Evolutionary conservation across 805 yeast species (phyloP).

Genomic region (Metschnikowia sp.): DNA sequence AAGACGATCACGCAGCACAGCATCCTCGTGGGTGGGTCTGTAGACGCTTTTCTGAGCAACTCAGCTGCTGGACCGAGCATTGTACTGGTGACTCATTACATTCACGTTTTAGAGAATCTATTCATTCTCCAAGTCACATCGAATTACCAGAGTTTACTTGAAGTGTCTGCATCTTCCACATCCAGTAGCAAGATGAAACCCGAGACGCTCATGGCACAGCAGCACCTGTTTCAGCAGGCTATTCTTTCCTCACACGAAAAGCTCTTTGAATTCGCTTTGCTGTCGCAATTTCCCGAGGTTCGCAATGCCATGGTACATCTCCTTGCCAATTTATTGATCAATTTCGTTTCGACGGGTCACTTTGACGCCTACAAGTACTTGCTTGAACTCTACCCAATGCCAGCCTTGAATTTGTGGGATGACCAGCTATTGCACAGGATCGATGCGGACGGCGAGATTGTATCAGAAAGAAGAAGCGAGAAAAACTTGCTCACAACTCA

Average conservation of each 20-base stretch:
- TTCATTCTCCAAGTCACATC: constrained; percentile 32
- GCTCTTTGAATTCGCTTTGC: constrained; percentile 26
- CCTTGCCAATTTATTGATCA: constrained; percentile 31
- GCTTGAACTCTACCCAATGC: constrained; percentile 29
- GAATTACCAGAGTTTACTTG: constrained; percentile 36
- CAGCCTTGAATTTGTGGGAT: constrained; percentile 31
- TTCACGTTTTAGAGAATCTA: constrained; percentile 30
- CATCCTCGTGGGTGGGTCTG: constrained; percentile 15
- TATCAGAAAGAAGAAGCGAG: constrained; percentile 18
- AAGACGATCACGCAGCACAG: constrained; percentile 25
- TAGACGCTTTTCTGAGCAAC: constrained; percentile 11
- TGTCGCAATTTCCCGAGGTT: constrained; percentile 32
- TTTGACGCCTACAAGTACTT: constrained; percentile 35
- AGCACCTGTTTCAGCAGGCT: constrained; percentile 33
- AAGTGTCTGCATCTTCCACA: constrained; percentile 33
- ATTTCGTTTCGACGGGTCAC: constrained; percentile 38
- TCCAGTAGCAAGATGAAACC: constrained; percentile 42
- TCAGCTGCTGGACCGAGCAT: constrained; percentile 1
- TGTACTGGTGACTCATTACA: constrained; percentile 29
- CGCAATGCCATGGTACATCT: constrained; percentile 37
- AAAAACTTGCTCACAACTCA: constrained; percentile 21
- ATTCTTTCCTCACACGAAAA: constrained; percentile 32
- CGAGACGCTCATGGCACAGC: constrained; percentile 39
- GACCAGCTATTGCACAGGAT: constrained; percentile 18
- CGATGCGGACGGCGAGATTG: constrained; percentile 20